phyloP scores from a whole-genome alignment of 2,329 filamentous ascomycete genomes.

The Pseudogymnoascus sp. region DNA sequence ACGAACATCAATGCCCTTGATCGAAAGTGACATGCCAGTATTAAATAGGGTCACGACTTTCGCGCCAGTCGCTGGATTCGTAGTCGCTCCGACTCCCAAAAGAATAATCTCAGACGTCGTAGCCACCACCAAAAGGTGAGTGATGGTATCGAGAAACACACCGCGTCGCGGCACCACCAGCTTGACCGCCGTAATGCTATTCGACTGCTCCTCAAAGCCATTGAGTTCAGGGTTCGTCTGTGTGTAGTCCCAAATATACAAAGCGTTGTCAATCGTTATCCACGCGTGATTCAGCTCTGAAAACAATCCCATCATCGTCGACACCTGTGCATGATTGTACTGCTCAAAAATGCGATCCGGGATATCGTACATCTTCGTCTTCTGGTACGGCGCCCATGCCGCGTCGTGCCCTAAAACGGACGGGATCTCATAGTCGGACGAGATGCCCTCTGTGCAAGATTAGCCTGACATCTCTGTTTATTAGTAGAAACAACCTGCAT shows the following conservation, averaged over 20 bases:
- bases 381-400: conserved; percentile 84
- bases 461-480: conserved; percentile 18
- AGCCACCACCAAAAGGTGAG: conserved; percentile 79
- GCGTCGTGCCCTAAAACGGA: conserved; percentile 40
- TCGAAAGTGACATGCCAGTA: conserved; percentile 73
- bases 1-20: conserved; percentile 68
- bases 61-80: conserved; percentile 56
- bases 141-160: conserved; percentile 81
- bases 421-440: conserved; percentile 82
- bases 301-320: conserved; percentile 92
- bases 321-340: conserved; percentile 77
- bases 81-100: conserved; percentile 67
- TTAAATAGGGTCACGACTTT: conserved; percentile 73
- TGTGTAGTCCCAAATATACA: conserved; percentile 98
- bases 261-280: conserved; percentile 88
- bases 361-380: conserved; percentile 76
- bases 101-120: conserved; percentile 78
- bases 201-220: conserved; percentile 80
- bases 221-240: conserved; percentile 84
- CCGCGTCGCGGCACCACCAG: conserved; percentile 75
- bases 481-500: background rate
- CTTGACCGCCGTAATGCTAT: conserved; percentile 85
- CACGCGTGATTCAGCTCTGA: conserved; percentile 91
- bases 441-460: conserved; percentile 62
- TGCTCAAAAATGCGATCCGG: conserved; percentile 89